Conservation (phyloP, 306 rosid species). For the Dryas octopetala region DNA sequence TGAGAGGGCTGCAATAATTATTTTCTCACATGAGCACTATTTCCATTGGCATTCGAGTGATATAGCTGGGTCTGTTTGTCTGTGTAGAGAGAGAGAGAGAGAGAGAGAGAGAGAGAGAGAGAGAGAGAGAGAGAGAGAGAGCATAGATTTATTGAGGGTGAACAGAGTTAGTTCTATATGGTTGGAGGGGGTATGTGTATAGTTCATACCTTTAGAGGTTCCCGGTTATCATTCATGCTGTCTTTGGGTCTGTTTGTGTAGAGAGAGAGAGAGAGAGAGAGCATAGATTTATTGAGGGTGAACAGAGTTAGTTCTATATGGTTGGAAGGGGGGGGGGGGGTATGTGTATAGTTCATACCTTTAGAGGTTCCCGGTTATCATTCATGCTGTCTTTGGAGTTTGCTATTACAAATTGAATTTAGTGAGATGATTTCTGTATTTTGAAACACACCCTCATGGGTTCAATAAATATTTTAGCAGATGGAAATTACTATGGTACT, state of each 20-base stretch:
- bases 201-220: slow-evolving; percentile 50
- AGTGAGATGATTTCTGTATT: slow-evolving; percentile 56
- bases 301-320: slow-evolving; percentile 45
- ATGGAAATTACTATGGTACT: slow-evolving; percentile 4
- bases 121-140: slow-evolving; percentile 25
- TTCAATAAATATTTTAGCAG: slow-evolving; percentile 56
- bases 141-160: slow-evolving; percentile 46
- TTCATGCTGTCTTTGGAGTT: slow-evolving; percentile 32
- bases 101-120: slow-evolving; percentile 29
- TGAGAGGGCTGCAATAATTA: slow-evolving; percentile 17
- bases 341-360: slow-evolving; percentile 73
- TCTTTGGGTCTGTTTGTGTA: too few relatives aligned
- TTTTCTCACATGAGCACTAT: slow-evolving; percentile 21
- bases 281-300: slow-evolving; percentile 46
- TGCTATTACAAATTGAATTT: slow-evolving; percentile 49
- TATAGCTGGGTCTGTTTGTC: slow-evolving; percentile 40
- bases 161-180: slow-evolving; percentile 45
- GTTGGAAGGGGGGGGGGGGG: slow-evolving; percentile 35
- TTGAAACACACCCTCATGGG: slow-evolving; percentile 42
- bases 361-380: slow-evolving; percentile 40
- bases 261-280: slow-evolving; percentile 9
- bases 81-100: slow-evolving; percentile 41
- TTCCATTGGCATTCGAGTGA: slow-evolving; percentile 23
- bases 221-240: slow-evolving; percentile 49
- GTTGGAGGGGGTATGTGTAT: slow-evolving; percentile 58